Percentiles rank a stretch among this genome's conserved stretches.
phyloP scores from a whole-genome alignment of 805 yeast species.

The Ogataea ganodermae region DNA sequence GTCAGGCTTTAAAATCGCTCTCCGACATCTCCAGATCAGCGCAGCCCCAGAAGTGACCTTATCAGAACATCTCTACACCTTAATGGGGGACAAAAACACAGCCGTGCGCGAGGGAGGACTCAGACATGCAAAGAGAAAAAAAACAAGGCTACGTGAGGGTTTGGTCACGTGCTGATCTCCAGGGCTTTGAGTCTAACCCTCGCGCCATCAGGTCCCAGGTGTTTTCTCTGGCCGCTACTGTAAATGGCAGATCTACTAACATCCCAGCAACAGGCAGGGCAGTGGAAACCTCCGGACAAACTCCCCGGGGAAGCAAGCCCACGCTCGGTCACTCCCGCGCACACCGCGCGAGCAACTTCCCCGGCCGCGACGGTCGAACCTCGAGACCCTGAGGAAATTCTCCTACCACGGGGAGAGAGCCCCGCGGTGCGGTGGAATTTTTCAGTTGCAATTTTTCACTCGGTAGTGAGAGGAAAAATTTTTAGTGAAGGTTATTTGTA shows the following conservation, averaged over 20 bases:
- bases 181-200: background rate
- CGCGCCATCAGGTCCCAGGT: background rate
- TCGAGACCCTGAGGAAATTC: too few relatives aligned
- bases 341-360: too few relatives aligned
- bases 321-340: too few relatives aligned
- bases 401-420: background rate
- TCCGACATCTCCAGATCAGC: conserved; percentile 7
- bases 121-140: too few relatives aligned
- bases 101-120: conserved; percentile 1
- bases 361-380: too few relatives aligned
- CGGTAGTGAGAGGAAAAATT: conserved; percentile 14
- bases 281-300: background rate
- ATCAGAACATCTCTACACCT: background rate
- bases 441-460: conserved; percentile 15
- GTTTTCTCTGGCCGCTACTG: background rate
- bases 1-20: background rate
- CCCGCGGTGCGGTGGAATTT: conserved; percentile 11
- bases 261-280: background rate
- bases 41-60: background rate
- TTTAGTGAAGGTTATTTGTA: conserved; percentile 18
- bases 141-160: background rate
- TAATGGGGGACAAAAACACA: background rate
- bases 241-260: background rate
- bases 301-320: background rate
- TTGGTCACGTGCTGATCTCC: background rate